Conservation (phyloP, 1,139 yeast species). For the Kluyveromyces marxianus region DNA sequence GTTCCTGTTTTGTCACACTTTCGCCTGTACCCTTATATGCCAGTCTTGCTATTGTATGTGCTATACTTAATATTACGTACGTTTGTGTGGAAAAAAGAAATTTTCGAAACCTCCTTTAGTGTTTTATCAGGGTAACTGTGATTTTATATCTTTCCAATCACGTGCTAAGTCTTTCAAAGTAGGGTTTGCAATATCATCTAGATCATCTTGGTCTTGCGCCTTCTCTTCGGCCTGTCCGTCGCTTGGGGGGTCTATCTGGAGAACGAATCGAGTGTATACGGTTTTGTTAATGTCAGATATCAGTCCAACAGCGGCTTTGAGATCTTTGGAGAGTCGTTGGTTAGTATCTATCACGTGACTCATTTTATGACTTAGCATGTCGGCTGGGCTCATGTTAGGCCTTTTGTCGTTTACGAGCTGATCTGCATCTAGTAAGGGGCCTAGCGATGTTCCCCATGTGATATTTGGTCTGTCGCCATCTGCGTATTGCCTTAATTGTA, state of each 20-base stretch:
- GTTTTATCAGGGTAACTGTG: slow-evolving; percentile 8
- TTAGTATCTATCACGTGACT: background rate
- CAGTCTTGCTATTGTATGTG: no score
- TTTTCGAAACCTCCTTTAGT: background rate
- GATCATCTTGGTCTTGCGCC: background rate
- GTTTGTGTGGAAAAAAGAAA: slow-evolving; percentile 6
- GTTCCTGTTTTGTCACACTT: no score
- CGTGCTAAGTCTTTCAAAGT: slow-evolving; percentile 13
- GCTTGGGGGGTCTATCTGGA: slow-evolving; percentile 1
- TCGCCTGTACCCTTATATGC: no score
- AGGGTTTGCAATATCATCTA: background rate
- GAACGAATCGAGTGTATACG: slow-evolving; percentile 14
- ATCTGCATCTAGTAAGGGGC: background rate
- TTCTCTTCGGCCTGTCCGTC: background rate
- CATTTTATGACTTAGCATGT: background rate
- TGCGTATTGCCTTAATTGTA: background rate
- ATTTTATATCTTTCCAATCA: slow-evolving; percentile 19
- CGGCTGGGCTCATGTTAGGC: background rate
- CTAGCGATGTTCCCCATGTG: slow-evolving; percentile 1
- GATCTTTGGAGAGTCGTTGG: slow-evolving; percentile 1
- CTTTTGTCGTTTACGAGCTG: no score
- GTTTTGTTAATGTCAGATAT: slow-evolving; percentile 13
- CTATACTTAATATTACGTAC: background rate
- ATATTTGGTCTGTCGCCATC: background rate
- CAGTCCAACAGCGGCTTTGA: slow-evolving; percentile 2